Base-by-base conservation (phyloP, 2,329 filamentous ascomycete species). In the Fusarium cicatricum region DNA sequence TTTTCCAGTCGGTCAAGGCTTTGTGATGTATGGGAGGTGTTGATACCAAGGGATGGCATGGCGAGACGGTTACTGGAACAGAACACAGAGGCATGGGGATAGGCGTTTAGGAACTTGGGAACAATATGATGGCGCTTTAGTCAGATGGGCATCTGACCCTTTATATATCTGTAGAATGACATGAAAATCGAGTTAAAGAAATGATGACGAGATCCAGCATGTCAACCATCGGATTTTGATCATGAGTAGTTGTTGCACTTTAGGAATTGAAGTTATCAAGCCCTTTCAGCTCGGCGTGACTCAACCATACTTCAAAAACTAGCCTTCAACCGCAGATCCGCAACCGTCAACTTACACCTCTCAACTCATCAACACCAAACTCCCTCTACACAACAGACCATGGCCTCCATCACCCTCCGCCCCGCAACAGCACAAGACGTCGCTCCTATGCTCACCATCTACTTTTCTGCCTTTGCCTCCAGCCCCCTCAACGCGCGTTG, bases 1-100 rank as follows among this genome's bases (percentile, higher is more conserved):
- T 93, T 70, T 93, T 93, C 70, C 82, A 89, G 65, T 84, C 84
- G 9, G 78, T 86, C 34, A 84, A 84, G 74, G 77, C 82, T 9
- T 67, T 86, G 66, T 85, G 70, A 75, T 52, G 26, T 23, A 36
- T 23, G 26, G 26, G 16, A 41, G 23, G 9, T 28, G 10, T 38
- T 48, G n/a, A 37, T 37, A 41, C 23, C 12, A 23, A 15, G 38
- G 42, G 45, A 46, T n/a, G n/a, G n/a, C n/a, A n/a, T n/a, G n/a
- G n/a, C 31, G 23, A 50, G 14, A 36, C n/a, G 19, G 17, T 28
- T 41, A 14, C 10, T 16, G 40, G 39, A 32, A 15, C 17, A 21
- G 37, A 26, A 33, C 17, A 21, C 36, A 11, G 37, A 37, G 29
- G 38, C 9, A 49, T 12, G 19, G 42, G 58, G 8, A 34, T 23